Evolutionary conservation across 1,139 yeast genomes (phyloP), one percentile per base, ranked within the genome.

Genomic region (Arxiozyma heterogenica): DNA sequence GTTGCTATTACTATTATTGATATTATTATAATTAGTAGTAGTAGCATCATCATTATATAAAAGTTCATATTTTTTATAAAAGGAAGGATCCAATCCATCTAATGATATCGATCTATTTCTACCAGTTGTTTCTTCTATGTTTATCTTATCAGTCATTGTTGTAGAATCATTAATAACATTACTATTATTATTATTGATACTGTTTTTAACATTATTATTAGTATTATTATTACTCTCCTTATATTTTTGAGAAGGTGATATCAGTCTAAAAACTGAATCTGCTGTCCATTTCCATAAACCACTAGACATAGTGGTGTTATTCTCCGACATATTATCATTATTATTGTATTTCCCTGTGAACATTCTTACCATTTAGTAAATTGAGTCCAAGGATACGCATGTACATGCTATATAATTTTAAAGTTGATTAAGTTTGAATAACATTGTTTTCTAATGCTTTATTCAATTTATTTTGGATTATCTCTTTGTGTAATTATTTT

Each of bases 271-370:
- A 43, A 67, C 50, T 2, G 71, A 69, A 54, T 67, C 71, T 53
- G 61, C 57, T 1, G 68, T 62, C 71, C 71, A 67, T 53, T 57
- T 58, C 49, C 61, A 64, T 5, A 66, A 54, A 3, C 64, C 64
- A 15, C 52, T 51, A 20, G 51, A 49, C 18, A 41, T 25, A 23
- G 34, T 34, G 3, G 49, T 47, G 17, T 20, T 23, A 12, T 41
- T 41, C 18, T 20, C 25, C 9, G 30, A 39, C 41, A 22, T 38
- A 22, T 22, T 39, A 22, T 38, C 27, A 22, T 21, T 47, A 41
- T 47, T 25, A 7, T 15, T 34, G 15, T 34, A 34, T 34, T 34
- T 34, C 5, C n/a, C 39, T 34, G n/a, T 34, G n/a, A 34, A 34
- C n/a, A 34, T 34, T 9, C 12, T 34, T 1, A 34, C n/a, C 6